Base-by-base conservation (phyloP, 352 stramenopile species). In the Phytophthora sp. region DNA sequence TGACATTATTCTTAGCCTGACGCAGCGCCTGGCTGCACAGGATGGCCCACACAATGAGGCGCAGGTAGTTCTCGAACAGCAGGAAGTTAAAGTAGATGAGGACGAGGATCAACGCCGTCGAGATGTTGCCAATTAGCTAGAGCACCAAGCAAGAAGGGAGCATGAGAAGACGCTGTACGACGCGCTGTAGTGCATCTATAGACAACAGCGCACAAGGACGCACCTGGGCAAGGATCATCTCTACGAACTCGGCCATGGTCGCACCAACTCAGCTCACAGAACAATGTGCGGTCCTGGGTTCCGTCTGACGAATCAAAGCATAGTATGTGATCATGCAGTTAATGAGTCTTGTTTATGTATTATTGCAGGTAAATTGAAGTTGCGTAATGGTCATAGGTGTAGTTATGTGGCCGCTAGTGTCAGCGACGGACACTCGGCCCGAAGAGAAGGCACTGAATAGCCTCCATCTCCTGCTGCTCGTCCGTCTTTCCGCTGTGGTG, bases 1-100 rank as follows among this genome's bases (percentile, higher is more conserved):
- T 71, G 54, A 96, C 80, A 38, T 91, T 94, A 56, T 90, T 93
- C 69, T 94, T 96, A 44, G 88, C 86, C 50, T 93, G 86, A 3
- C 88, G 84, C 67, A 96, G 76, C 41, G 88, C 88, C 45, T 96
- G 86, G 46, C 84, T 94, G 75, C 91, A 93, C 35, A 96, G 61
- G 58, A 94, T 91, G 36, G 85, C 84, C 88, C 88, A 96, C 13
- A 96, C 82, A 52, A 96, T 96, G 35, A 96, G 74, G 6, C 86
- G 78, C 64, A 94, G 50, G 70, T 96, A 96, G 79, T 90, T 93
- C 74, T 96, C 88, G 47, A 96, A 96, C 53, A 96, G 76, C 39
- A 94, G 69, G 65, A 96, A 96, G 76, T 96, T 96, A 66, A 94
- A 94, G 71, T 96, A 96, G 67, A 92, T 87, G 42, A 96, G 82